A percentile compares a stretch with the other conserved stretches of the same genome.
Evolutionary conservation across 805 yeast genomes (phyloP).

Genomic region (Peterozyma xylosa): DNA sequence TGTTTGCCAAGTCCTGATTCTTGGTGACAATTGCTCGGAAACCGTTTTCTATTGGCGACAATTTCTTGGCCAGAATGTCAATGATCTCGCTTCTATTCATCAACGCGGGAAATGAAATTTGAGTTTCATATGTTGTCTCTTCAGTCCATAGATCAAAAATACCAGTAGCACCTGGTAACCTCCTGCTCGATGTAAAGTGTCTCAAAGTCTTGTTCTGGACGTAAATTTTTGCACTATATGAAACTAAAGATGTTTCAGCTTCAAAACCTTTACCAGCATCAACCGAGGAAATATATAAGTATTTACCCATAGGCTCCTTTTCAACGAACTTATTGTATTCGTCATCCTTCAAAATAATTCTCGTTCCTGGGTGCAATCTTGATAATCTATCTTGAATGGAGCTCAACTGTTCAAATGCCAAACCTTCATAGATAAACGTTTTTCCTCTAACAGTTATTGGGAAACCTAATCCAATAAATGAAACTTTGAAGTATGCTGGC

Average conservation of each 20-base stretch:
- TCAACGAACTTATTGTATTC: conserved; percentile 45
- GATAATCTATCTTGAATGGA: conserved; percentile 73
- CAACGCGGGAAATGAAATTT: conserved; percentile 75
- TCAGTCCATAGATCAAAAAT: conserved; percentile 83
- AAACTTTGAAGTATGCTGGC: conserved; percentile 73
- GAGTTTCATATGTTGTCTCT: conserved; percentile 72
- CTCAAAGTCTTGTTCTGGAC: conserved; percentile 69
- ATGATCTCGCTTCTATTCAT: conserved; percentile 78
- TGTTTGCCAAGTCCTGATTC: conserved; percentile 63
- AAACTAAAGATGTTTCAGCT: conserved; percentile 34
- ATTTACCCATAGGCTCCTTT: conserved; percentile 62
- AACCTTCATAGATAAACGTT: conserved; percentile 77
- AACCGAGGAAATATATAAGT: conserved; percentile 62
- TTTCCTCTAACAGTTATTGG: conserved; percentile 70
- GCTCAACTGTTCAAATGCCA: conserved; percentile 80
- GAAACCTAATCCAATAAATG: conserved; percentile 80
- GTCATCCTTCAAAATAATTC: conserved; percentile 47
- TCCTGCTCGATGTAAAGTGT: conserved; percentile 60
- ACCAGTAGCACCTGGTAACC: conserved; percentile 65
- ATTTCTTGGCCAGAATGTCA: conserved; percentile 34
- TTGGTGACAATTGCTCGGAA: conserved; percentile 56
- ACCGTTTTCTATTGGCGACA: conserved; percentile 86
- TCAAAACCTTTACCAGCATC: conserved; percentile 55
- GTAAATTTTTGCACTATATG: conserved; percentile 63
- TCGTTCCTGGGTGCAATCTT: conserved; percentile 75